Percentiles rank a stretch among this genome's conserved stretches.
Evolutionary conservation across 768 basidiomycete genomes (phyloP).

Genomic region (Collybia nuda): DNA sequence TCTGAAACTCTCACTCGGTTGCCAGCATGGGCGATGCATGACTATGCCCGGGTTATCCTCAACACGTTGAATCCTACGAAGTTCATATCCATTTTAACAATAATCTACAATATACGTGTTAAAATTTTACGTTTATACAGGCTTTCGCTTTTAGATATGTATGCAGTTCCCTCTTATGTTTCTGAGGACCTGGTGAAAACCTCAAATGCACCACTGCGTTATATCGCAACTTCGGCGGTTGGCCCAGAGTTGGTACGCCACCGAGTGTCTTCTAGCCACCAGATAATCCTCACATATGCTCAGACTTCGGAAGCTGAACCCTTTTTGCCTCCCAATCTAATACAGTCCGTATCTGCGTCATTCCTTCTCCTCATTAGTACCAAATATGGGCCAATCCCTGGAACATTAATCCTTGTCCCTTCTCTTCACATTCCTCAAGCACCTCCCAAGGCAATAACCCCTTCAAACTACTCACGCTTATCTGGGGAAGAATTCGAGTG

Average conservation of each 20-base stretch:
- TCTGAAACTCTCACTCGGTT: conserved; percentile 51
- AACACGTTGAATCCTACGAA: conserved; percentile 42
- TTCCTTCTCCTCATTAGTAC: conserved; percentile 40
- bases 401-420: conserved; percentile 47
- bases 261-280: background rate
- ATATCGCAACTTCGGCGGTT: conserved; percentile 35
- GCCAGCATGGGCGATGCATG: conserved; percentile 50
- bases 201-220: conserved; percentile 52
- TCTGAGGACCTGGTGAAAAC: conserved; percentile 29
- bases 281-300: conserved; percentile 7
- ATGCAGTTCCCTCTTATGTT: conserved; percentile 49
- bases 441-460: conserved; percentile 37
- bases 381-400: conserved; percentile 9
- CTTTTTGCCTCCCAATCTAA: conserved; percentile 57
- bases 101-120: background rate
- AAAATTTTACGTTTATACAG: conserved; percentile 23
- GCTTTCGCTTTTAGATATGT: conserved; percentile 51
- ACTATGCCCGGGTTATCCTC: conserved; percentile 44
- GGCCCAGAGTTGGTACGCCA: conserved; percentile 19
- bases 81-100: conserved; percentile 25
- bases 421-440: conserved; percentile 40
- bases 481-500: conserved; percentile 33
- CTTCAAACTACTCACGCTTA: conserved; percentile 30
- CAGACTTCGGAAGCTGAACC: conserved; percentile 33
- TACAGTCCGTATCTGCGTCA: conserved; percentile 54